These are phyloP conservation scores for Arachnopeziza araneosa DNA, from an alignment of 2,329 filamentous ascomycete genomes.

Conservation along the genomic window DNA sequence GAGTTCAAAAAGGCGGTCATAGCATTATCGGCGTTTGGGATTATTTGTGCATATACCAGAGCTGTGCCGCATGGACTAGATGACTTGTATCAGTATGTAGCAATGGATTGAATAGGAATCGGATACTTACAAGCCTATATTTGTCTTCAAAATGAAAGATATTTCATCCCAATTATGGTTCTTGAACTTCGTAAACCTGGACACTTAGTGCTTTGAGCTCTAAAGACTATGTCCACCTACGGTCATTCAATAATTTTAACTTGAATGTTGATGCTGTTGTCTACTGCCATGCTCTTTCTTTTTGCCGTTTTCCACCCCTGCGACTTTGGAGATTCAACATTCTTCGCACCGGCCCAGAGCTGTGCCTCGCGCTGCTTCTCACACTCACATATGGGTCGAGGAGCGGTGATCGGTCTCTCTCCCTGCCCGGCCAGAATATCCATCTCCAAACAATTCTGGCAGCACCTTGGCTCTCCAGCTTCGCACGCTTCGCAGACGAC, in stretches of 20 bases:
- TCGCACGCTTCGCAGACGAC: slow-evolving; percentile 29
- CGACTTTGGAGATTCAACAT: slow-evolving; percentile 12
- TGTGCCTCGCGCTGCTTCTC: slow-evolving; percentile 25
- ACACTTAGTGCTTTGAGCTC: neutral
- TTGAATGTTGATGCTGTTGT: slow-evolving; percentile 13
- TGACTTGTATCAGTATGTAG: neutral
- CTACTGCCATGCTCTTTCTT: neutral
- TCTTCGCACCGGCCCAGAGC: slow-evolving; percentile 25
- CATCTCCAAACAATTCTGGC: slow-evolving; percentile 22
- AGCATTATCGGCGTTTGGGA: neutral
- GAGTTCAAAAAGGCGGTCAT: neutral
- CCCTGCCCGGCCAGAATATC: slow-evolving; percentile 2
- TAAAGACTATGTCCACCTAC: neutral
- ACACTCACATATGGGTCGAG: slow-evolving; percentile 25
- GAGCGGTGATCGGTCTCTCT: neutral
- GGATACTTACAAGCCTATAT: neutral
- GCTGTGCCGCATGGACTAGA: neutral
- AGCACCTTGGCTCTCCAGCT: slow-evolving; percentile 22
- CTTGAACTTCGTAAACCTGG: no score
- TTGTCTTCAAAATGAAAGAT: neutral
- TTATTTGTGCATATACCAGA: neutral
- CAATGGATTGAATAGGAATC: neutral
- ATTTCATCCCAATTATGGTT: no score
- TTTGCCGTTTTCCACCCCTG: slow-evolving; percentile 14
- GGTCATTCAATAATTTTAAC: slow-evolving; percentile 11